Base-by-base conservation (phyloP, 768 basidiomycete genomes). In the Gloeopeniophorella convolvens region DNA sequence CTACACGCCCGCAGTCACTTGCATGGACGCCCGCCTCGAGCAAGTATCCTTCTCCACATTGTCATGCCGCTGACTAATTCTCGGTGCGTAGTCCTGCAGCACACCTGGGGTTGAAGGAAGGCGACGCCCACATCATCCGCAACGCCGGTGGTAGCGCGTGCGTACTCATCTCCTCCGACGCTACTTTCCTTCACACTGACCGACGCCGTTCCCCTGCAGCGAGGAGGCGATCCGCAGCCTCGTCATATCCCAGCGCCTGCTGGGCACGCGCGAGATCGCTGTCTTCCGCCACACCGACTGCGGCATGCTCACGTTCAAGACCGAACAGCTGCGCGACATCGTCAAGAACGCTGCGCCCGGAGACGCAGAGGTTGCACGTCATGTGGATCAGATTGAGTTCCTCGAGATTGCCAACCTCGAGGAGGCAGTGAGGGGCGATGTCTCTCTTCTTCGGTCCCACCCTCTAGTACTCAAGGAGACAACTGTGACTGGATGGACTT, bases 1-100 rank as follows among this genome's bases (percentile, higher is more conserved):
- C 16, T 20, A 21, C 27, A 27, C 39, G 40, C 10, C 1, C 18
- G 5, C 52, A 80, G 78, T 82, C 24, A 82, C 81, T 16, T 85
- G 82, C 68, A 88, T 85, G 83, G 84, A 85, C 62, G 81, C 82
- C 42, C 79, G 84, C 45, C 69, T 85, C 56, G 78, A 85, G 80
- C 83, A 60, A 60, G 70, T 50, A 21, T 3, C 21, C 5, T 51
- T 46, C 26, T 26, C 7, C 7, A n/a, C n/a, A 37, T 28, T 39
- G 33, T 23, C 7, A 30, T 35, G 33, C 16, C 34, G 21, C 26
- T 15, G 32, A 43, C 48, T 44, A 11, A 47, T 20, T 6, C 31
- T 39, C 8, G 15, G 15, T 45, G 40, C 23, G 51, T 58, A 82
- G 80, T 59, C 78, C 79, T 24, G 76, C 75, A 31, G 68, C 73